Evolutionary conservation across 2,329 filamentous ascomycete species (phyloP), one percentile per base, ranked within the genome.

Genomic region (Beauveria sp.): DNA sequence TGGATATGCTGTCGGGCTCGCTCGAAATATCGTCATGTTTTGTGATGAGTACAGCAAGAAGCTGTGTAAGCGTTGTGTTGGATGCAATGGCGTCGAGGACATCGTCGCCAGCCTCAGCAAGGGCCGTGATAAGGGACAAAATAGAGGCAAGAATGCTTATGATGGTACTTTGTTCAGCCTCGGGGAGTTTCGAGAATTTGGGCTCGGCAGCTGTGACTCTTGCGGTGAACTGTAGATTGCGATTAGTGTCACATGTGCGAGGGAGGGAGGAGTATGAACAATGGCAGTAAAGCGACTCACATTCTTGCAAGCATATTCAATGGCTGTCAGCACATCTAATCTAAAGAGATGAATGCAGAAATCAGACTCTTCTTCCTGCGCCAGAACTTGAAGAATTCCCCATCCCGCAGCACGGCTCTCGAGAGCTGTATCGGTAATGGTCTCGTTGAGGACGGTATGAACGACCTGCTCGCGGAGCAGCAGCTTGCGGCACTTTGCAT

Each of bases 391-490:
- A 58, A 89, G 74, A 65, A 88, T 86, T 14, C 82, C 81, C 86
- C 86, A 89, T n/a, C 85, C 86, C 22, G 85, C 83, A 49, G 85
- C 82, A 53, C 83, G 79, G 66, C 84, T 85, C 72, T 88, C 85
- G 58, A 87, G 75, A 62, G 79, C 83, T 43, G 80, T 75, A 68
- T 89, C 86, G 26, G 84, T 85, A 61, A 89, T 73, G 34, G 84
- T 87, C 75, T 88, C 83, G 38, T 80, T 84, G 63, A 89, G 78
- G 49, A 89, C 71, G 58, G 82, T 81, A 66, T 80, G 81, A 49
- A 89, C 85, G 65, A 89, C 78, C 71, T 87, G 84, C 72, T 89
- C 86, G 24, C 86, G 78, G 63, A 89, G 75, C 24, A 89, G 78
- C 61, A 89, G 71, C 72, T 88, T 88, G 65, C 86, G 80, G 68